These are phyloP conservation scores for Graphilbum fragrans DNA, from an alignment of 2,329 filamentous ascomycete species.

Conservation along the genomic window DNA sequence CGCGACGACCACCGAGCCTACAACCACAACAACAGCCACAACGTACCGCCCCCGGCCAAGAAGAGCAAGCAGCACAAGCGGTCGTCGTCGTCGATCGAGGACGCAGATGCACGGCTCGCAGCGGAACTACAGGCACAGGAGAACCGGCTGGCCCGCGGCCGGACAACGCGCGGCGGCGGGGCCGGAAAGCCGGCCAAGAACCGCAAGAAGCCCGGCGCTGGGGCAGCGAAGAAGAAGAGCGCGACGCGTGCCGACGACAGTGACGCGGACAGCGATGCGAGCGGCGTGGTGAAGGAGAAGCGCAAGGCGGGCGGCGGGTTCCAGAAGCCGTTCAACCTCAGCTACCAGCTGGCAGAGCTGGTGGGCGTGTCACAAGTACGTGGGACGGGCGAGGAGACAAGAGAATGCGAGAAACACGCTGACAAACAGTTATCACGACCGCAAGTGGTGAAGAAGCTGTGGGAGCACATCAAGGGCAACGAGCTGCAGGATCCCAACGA, in stretches of 20 bases:
- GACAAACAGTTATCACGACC: constrained; percentile 68
- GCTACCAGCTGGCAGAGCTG: constrained; percentile 54
- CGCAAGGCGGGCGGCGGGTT: constrained; percentile 87
- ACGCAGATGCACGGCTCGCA: constrained; percentile 78
- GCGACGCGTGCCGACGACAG: constrained; percentile 71
- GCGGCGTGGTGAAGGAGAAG: constrained; percentile 47
- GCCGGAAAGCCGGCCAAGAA: constrained; percentile 33
- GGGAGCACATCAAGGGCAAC: constrained; percentile 85
- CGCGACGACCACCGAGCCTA: constrained; percentile 17
- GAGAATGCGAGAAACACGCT: too few species aligned
- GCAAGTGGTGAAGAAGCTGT: constrained; percentile 91
- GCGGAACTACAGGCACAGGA: constrained; percentile 87
- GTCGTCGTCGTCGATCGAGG: constrained; percentile 41
- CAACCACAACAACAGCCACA: not conserved
- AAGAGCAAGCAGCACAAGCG: constrained; percentile 54
- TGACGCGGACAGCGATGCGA: constrained; percentile 50
- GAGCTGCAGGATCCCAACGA: constrained; percentile 84
- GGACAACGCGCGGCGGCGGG: constrained; percentile 66
- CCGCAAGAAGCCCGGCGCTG: constrained; percentile 55
- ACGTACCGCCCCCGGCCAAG: constrained; percentile 22
- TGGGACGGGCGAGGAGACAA: too few species aligned
- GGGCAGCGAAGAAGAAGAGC: constrained; percentile 66
- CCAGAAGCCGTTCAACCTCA: constrained; percentile 73
- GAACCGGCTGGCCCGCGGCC: constrained; percentile 54
- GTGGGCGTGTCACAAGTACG: constrained; percentile 57